Percentiles rank a stretch among this genome's conserved stretches.
Conservation (phyloP, 1,284 basidiomycete species). For the Trichosporon sp. region DNA sequence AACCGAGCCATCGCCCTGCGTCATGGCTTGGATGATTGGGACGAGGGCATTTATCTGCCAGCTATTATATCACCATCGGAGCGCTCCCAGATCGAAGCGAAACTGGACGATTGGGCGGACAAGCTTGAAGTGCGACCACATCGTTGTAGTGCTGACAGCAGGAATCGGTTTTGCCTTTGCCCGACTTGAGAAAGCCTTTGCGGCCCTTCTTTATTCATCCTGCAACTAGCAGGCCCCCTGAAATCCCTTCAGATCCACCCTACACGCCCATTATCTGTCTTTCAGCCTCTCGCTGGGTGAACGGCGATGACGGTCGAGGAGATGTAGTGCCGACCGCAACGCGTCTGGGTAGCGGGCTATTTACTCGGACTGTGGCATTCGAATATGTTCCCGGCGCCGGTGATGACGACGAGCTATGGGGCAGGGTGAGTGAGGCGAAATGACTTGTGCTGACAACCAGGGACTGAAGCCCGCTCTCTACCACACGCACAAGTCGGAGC, state of each 20-base stretch:
- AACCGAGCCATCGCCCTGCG: slow-evolving; percentile 67
- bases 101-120: slow-evolving; percentile 65
- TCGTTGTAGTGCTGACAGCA: slow-evolving; percentile 24
- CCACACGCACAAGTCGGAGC: slow-evolving; percentile 39
- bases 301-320: slow-evolving; percentile 29
- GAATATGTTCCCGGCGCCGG: slow-evolving; percentile 57
- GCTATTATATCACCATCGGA: slow-evolving; percentile 54
- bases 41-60: slow-evolving; percentile 49
- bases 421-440: slow-evolving; percentile 38
- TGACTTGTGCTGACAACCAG: slow-evolving; percentile 31
- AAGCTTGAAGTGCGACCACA: slow-evolving; percentile 61
- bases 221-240: slow-evolving; percentile 40
- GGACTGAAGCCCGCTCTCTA: slow-evolving; percentile 51
- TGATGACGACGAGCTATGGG: slow-evolving; percentile 58
- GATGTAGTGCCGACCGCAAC: slow-evolving; percentile 47
- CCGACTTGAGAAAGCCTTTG: slow-evolving; percentile 48
- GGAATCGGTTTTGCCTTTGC: slow-evolving; percentile 52
- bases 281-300: slow-evolving; percentile 53
- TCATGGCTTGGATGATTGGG: slow-evolving; percentile 33
- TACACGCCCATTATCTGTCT: slow-evolving; percentile 56
- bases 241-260: slow-evolving; percentile 34
- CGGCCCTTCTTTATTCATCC: slow-evolving; percentile 57
- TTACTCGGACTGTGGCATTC: slow-evolving; percentile 48
- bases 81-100: slow-evolving; percentile 60
- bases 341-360: slow-evolving; percentile 31